These are phyloP conservation scores for Blepharisma stoltei DNA, from an alignment of 73 alveolate genomes.

Conservation along the genomic window DNA sequence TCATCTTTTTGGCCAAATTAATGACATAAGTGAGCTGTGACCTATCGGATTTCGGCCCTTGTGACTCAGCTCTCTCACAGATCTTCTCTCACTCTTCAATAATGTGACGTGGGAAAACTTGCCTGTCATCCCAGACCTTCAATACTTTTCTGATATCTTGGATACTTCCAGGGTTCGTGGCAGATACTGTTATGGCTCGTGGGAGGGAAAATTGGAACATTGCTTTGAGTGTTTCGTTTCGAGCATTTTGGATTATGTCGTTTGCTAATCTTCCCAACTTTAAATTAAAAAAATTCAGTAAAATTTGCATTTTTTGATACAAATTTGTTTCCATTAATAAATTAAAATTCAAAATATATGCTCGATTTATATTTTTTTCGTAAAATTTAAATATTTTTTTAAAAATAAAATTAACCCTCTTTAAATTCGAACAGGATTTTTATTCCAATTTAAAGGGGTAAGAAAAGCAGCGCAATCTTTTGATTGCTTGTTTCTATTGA, in stretches of 20 bases:
- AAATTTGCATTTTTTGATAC: too few species aligned
- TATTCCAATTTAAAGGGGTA: too few species aligned
- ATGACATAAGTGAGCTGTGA: not conserved
- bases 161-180: not conserved
- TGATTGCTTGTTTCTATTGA: not conserved
- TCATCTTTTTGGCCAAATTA: not conserved
- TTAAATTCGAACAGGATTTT: too few species aligned
- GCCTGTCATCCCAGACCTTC: slow-evolving; percentile 14
- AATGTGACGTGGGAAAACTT: slow-evolving; percentile 2
- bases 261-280: too few species aligned
- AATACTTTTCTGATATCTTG: slow-evolving; percentile 3
- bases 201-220: slow-evolving; percentile 14
- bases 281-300: too few species aligned
- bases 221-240: not conserved
- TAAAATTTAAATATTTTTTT: too few species aligned
- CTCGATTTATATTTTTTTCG: too few species aligned
- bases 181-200: slow-evolving; percentile 10
- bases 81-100: slow-evolving; percentile 17
- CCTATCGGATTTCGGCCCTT: slow-evolving; percentile 4
- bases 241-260: slow-evolving; percentile 12
- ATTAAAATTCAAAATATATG: too few species aligned
- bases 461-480: slow-evolving; percentile 7
- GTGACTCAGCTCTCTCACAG: slow-evolving; percentile 10
- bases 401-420: too few species aligned
- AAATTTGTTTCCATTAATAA: too few species aligned